Percentiles rank a stretch among this genome's conserved stretches.
phyloP scores from a whole-genome alignment of 2,329 filamentous ascomycete species.

The Xylariaceae sp. region DNA sequence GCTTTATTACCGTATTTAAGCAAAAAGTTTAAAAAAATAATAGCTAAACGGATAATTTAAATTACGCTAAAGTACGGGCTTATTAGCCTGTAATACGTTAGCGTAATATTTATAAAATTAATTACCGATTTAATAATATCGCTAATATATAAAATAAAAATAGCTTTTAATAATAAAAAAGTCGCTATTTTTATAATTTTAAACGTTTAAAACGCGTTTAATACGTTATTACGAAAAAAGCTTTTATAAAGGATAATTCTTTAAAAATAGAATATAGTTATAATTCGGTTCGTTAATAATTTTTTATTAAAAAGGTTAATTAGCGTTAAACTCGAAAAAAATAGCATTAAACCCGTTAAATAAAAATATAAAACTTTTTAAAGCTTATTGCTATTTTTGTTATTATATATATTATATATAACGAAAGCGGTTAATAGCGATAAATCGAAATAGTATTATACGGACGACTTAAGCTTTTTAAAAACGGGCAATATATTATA shows the following conservation, averaged over 20 bases:
- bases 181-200: neutral
- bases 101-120: neutral
- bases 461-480: neutral
- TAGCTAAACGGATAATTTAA: neutral
- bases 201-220: neutral
- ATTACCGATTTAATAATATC: neutral
- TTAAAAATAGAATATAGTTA: constrained; percentile 1
- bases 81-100: neutral
- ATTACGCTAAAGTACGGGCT: neutral
- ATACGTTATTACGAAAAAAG: neutral
- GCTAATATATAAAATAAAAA: neutral
- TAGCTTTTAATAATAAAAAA: neutral
- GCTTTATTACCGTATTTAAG: neutral
- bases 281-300: neutral
- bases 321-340: neutral
- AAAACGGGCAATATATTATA: neutral
- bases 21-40: neutral
- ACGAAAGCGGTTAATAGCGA: neutral
- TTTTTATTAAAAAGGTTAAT: neutral
- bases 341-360: neutral
- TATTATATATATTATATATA: neutral
- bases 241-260: neutral
- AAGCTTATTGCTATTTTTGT: neutral
- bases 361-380: neutral
- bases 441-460: neutral